Base-by-base conservation (phyloP, 176 grass and related monocot genomes). In the Bothriochloa decipiens region DNA sequence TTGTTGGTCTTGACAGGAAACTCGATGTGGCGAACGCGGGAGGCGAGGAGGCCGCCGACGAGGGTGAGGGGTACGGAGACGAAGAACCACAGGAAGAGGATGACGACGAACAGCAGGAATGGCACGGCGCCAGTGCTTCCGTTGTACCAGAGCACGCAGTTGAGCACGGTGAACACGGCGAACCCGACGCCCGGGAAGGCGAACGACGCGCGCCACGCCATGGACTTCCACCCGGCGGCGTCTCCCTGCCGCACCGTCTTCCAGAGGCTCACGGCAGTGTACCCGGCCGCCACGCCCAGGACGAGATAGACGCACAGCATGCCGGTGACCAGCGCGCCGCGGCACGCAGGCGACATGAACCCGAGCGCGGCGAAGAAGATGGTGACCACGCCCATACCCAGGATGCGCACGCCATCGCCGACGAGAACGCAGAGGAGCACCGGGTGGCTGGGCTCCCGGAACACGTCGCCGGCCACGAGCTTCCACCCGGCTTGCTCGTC, bases 281-380 rank as follows among this genome's bases (percentile, higher is more conserved):
- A 94, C 15, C 92, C 89, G 1, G 89, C 89, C 0, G 68, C 84
- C 1, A 84, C 28, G 29, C 89, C 92, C 0, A 91, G 78, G 42
- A 94, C 23, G 61, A 94, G 67, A 69, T 91, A 94, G 50, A 91
- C 39, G 81, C 85, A 82, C 68, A 94, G 72, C 92, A 94, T 94
- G 46, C 92, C 89, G 1, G 73, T 91, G 18, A 94, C 28, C 13
- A 91, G 87, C 55, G 89, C 67, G 67, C 92, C 92, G 0, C 87
- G 81, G 18, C 87, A 91, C 23, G 89, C 92, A 4, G 92, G 92
- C 0, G 92, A 91, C 92, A 94, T 89, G 92, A 94, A 94, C 42
- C 92, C 92, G 37, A 94, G 92, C 5, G 92, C 92, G 1, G 89
- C 89, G 42, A 91, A 94, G n/a, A 94, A 36, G 82, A 94, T 94